Evolutionary conservation across 768 basidiomycete species (phyloP), one percentile per base, ranked within the genome.

Genomic region (Lentinula raphanica): DNA sequence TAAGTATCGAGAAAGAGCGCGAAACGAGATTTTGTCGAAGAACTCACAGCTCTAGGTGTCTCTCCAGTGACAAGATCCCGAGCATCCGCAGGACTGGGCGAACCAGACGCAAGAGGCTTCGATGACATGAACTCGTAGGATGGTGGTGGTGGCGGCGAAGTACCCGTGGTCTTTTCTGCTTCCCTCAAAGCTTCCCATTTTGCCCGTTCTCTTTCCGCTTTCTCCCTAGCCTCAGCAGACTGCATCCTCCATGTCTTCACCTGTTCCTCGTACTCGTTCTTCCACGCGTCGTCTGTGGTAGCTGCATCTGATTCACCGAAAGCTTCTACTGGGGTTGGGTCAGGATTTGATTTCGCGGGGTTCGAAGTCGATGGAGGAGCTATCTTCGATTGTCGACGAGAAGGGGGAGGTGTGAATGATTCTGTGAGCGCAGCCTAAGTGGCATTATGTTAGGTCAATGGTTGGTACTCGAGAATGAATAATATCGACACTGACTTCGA

Each of bases 161-260:
- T 64, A 32, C 68, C 65, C 64, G 75, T 71, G 60, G 75, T 69
- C 53, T 74, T 74, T 70, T 88, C 85, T 32, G 74, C 74, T 31
- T 75, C 77, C 40, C 91, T 81, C 49, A 87, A 74, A 15, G 75
- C 73, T 67, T 89, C 90, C 89, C 88, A 93, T 60, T 78, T 76
- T 42, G 78, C 79, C 9, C 90, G 86, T 69, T 85, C 83, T 60
- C 77, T 79, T 73, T 91, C 90, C 8, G 90, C 87, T 68, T 86
- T 90, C 66, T 82, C 76, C 53, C 90, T 85, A 44, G 85, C 85
- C 59, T 82, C 81, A 29, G 89, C 86, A 38, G 85, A 87, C 64
- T 85, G 82, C 23, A 81, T 80, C 39, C 86, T 85, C 92, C 91
- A 94, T 56, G 76, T 72, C 51, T 79, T 76, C 11, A 90, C 74